Evolutionary conservation across 768 basidiomycete species (phyloP), one percentile per base, ranked within the genome.

Genomic region (Cyclocybe cylindracea): DNA sequence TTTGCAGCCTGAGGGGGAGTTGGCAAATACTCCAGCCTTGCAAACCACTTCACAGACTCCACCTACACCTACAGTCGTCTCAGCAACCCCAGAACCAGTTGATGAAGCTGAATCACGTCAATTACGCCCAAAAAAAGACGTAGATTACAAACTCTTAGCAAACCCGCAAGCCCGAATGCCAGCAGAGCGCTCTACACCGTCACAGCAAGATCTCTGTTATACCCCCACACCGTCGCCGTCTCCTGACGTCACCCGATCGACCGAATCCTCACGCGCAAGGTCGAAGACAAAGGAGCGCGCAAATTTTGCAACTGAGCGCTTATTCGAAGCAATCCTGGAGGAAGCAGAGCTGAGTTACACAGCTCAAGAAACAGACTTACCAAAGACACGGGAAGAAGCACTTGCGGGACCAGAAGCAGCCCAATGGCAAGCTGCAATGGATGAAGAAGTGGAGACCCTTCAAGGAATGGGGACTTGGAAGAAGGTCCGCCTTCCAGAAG

Each of bases 391-490:
- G 44, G 44, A 48, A 29, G 54, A 59, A 40, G 58, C 54, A 8
- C 16, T 50, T 3, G 9, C 6, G 1, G 39, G 48, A n/a, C 36
- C 42, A 10, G 56, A 63, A 38, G n/a, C 37, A 24, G 16, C 49
- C 0, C 37, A 65, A 29, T 67, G 61, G 67, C 50, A 59, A 39
- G 39, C 50, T 7, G 63, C 61, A 16, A 64, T 68, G 61, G 50
- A 66, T 13, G 44, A 55, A 8, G 64, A 70, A 38, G 42, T 63
- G 7, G 45, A 68, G 61, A 58, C 58, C 9, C 44, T 69, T 0
- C 46, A 62, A n/a, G 54, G 55, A 19, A 65, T 69, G 39, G 64
- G 60, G 1, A 70, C 68, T 2, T 75, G 67, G 61, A 55, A 60
- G 37, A 2, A 70, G 0, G 59, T 57, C 0, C 53, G 70, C 1